A percentile compares a stretch with the other conserved stretches of the same genome.
Evolutionary conservation across 768 basidiomycete species (phyloP).

Genomic region (Grammothele lineata): DNA sequence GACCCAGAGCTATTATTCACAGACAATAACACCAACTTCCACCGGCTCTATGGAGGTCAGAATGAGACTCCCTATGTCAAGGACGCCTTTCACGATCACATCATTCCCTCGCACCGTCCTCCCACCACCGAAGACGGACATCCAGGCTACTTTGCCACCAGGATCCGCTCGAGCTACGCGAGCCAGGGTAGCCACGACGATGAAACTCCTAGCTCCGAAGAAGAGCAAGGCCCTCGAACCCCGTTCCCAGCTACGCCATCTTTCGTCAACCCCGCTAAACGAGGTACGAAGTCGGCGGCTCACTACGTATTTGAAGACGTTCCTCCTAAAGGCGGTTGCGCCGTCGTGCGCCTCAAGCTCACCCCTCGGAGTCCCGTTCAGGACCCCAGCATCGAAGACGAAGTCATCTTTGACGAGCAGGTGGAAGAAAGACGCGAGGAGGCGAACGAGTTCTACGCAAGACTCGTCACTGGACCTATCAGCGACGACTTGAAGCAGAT

Average conservation of each 20-base stretch:
- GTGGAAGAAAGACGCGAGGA: conserved; percentile 90
- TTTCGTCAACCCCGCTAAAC: conserved; percentile 83
- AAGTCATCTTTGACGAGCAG: conserved; percentile 81
- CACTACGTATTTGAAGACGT: conserved; percentile 88
- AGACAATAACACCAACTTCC: conserved; percentile 96
- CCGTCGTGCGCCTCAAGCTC: conserved; percentile 90
- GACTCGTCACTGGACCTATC: conserved; percentile 76
- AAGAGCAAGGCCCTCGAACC: conserved; percentile 49
- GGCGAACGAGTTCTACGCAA: conserved; percentile 92
- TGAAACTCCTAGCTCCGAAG: conserved; percentile 36
- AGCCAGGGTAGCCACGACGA: conserved; percentile 10
- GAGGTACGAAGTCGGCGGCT: conserved; percentile 89
- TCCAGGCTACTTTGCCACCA: conserved; percentile 38
- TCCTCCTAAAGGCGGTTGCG: conserved; percentile 89
- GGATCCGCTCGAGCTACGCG: conserved; percentile 35
- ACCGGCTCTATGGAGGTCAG: conserved; percentile 82
- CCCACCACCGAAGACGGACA: conserved; percentile 36
- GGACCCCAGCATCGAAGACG: conserved; percentile 81
- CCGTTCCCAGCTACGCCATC: conserved; percentile 48
- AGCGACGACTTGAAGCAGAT: conserved; percentile 93
- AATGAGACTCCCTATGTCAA: conserved; percentile 86
- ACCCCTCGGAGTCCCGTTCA: conserved; percentile 72
- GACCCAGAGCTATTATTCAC: conserved; percentile 90
- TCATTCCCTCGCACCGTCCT: conserved; percentile 82
- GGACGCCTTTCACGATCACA: conserved; percentile 98